Percentiles rank a stretch among this genome's conserved stretches.
Evolutionary conservation across 148 eudicot genomes (phyloP).

Genomic region (Vaccinium macrocarpon): DNA sequence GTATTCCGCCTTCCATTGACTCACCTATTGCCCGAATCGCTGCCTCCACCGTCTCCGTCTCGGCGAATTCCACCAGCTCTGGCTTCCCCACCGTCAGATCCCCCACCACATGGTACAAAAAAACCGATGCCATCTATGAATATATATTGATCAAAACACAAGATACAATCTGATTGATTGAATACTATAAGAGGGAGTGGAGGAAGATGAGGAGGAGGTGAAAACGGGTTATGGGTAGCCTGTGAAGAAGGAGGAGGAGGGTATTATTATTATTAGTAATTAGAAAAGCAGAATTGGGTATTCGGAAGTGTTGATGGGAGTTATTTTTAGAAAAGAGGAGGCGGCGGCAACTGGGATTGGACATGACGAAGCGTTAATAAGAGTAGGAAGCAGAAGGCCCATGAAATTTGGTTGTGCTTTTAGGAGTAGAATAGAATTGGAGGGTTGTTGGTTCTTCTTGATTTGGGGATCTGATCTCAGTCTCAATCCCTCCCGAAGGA

Average conservation of each 20-base stretch:
- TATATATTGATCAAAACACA: background rate
- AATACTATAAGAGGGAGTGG: conserved; percentile 70
- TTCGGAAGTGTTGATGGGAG: conserved; percentile 16
- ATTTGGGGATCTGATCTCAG: background rate
- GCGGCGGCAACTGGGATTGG: conserved; percentile 15
- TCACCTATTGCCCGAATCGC: conserved; percentile 83
- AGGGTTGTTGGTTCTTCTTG: background rate
- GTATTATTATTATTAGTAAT: background rate
- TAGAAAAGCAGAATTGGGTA: background rate
- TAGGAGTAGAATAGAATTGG: background rate
- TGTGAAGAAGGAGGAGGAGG: conserved; percentile 13
- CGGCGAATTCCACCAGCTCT: conserved; percentile 67
- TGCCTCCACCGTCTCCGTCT: conserved; percentile 78
- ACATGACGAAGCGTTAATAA: conserved; percentile 36
- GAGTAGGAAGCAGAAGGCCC: conserved; percentile 24
- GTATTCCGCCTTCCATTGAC: conserved; percentile 81
- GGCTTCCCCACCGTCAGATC: conserved; percentile 97
- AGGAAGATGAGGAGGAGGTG: conserved; percentile 67
- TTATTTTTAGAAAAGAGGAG: background rate
- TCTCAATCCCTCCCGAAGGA: background rate
- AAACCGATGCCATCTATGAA: conserved; percentile 69
- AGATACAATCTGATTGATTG: background rate
- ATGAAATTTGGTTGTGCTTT: conserved; percentile 23
- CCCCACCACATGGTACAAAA: conserved; percentile 91
- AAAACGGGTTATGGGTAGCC: conserved; percentile 50